Evolutionary conservation across 441 rosid genomes (phyloP).

Genomic region (Populus trichocarpa): DNA sequence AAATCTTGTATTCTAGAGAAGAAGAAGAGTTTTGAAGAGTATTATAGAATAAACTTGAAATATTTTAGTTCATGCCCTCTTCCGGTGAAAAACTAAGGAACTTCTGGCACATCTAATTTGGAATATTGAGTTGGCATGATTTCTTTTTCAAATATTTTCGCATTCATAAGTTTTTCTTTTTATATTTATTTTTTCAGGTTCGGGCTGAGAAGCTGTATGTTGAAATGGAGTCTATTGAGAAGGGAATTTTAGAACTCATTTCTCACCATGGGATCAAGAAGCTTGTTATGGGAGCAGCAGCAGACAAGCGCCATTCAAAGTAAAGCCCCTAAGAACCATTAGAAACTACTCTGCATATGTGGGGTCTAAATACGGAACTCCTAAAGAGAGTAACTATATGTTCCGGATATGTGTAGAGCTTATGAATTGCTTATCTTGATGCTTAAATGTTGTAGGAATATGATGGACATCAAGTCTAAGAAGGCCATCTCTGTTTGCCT

Average conservation of each 20-base stretch:
- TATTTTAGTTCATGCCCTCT: neutral
- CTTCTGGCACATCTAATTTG: neutral
- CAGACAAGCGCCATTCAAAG: slow-evolving; percentile 65
- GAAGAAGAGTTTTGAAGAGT: neutral
- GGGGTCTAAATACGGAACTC: neutral
- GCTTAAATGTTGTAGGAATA: slow-evolving; percentile 51
- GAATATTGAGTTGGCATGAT: neutral
- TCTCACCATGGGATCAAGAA: slow-evolving; percentile 51
- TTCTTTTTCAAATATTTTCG: neutral
- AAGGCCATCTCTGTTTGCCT: slow-evolving; percentile 60
- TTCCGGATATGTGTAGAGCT: neutral
- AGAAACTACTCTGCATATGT: neutral
- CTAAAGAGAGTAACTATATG: neutral
- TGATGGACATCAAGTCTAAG: slow-evolving; percentile 70
- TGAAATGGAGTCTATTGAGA: slow-evolving; percentile 58
- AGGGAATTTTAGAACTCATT: slow-evolving; percentile 69
- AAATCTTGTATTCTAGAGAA: slow-evolving; percentile 2
- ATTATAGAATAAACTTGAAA: neutral
- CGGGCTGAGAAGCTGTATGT: slow-evolving; percentile 56
- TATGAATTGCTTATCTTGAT: slow-evolving; percentile 18
- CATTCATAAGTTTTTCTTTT: slow-evolving; percentile 9
- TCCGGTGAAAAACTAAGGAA: neutral
- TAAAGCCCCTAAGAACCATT: slow-evolving; percentile 20
- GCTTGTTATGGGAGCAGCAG: slow-evolving; percentile 97
- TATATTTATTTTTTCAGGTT: slow-evolving; percentile 38